Base-by-base conservation (phyloP, 805 yeast species). In the Ogataea zsoltii region DNA sequence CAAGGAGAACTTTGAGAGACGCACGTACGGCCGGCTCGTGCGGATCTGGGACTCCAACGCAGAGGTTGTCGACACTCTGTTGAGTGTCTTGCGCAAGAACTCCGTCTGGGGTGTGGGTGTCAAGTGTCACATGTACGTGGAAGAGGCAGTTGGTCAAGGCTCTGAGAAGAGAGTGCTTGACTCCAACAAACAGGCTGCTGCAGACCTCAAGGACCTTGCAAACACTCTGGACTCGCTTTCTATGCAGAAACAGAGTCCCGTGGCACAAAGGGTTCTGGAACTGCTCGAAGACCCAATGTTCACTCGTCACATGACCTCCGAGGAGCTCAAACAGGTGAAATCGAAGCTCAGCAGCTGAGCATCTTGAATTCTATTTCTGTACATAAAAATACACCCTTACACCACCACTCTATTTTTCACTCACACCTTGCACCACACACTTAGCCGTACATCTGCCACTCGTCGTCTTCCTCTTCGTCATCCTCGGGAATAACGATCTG, bases 1-100 rank as follows among this genome's bases (percentile, higher is more conserved):
- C 9, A 94, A 94, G 70, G 96, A 92, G 71, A 94, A 92, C 73
- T 94, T 87, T 69, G 87, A 88, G 71, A 83, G 98, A 71, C 76
- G 79, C 39, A 94, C 98, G 1, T 87, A 80, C 65, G 81, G 84
- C 57, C 80, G 96, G 51, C 65, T 78, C 49, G 72, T 94, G 53
- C 76, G 75, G 54, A 86, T 89, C 23, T 90, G 80, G 75, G 98
- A 94, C 65, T 79, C 96, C 14, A 82, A 86, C 48, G 84, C 91
- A 1, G 96, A 88, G 60, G 84, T 86, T 4, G 71, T 94, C 34
- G 96, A 94, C 64, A 68, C 87, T 41, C 83, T 90, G 81, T 72
- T 92, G 45, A 80, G 94, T 19, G 85, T 84, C 53, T 71, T 92
- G 44, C 78, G 83, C 54, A 86, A 89, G 65, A 80, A 92, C 66